Evolutionary conservation across 352 stramenopile species (phyloP), one percentile per base, ranked within the genome.

Genomic region (Phytophthora pini): DNA sequence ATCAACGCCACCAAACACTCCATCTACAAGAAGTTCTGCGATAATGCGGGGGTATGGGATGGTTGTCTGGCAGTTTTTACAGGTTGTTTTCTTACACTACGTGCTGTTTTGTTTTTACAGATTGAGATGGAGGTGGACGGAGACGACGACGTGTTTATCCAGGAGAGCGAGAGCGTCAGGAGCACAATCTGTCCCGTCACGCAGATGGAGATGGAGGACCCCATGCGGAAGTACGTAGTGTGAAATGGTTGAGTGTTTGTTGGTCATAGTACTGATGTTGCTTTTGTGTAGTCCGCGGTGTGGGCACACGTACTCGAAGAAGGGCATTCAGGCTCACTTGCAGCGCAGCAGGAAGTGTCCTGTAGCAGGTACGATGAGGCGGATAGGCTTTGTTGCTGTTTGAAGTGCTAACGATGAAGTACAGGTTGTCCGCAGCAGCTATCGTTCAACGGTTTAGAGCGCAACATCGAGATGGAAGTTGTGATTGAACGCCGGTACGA

Each of bases 391-490:
- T 68, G 26, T 29, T 26, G 15, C 2, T 65, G 5, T 47, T 49
- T 32, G 39, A 41, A 15, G 4, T 51, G 4, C 15, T 68, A 32
- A 68, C 24, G 29, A 48, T 26, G 5, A 4, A 48, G 5, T 56
- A 3, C 56, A 95, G 88, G 88, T 11, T 95, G 88, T 44, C 86
- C 79, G 5, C 76, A 93, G 22, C 79, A 82, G 43, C 54, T 95
- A 32, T 54, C 65, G 15, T 71, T 89, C 45, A 67, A 70, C 17
- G 80, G 65, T 13, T 76, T 95, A 38, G 88, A 95, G 65, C 88
- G 86, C 43, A 83, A 95, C 43, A 84, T 95, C 41, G 86, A 94
- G 69, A 95, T 95, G 84, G 88, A 95, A 56, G 82, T 95, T 20
- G 79, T 93, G 43, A 80, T 93, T 63, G 78, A 61, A n/a, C 74